Percentiles rank a stretch among this genome's conserved stretches.
phyloP scores from a whole-genome alignment of 495 filamentous ascomycete species.

The Tuber brumale region DNA sequence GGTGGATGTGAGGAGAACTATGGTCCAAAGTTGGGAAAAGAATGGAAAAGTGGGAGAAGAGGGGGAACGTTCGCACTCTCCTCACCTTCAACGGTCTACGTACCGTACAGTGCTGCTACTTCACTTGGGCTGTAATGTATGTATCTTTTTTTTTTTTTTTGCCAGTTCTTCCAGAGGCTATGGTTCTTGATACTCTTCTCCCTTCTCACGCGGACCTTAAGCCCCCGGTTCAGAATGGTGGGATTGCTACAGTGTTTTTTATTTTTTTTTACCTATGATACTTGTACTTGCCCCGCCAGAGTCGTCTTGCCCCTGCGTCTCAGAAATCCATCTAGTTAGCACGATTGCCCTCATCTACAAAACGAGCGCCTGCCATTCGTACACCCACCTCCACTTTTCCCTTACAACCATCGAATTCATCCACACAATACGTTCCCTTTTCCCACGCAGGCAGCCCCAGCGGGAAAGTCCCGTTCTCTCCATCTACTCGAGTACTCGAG shows the following conservation, averaged over 20 bases:
- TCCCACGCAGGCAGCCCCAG: not conserved
- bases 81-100: not conserved
- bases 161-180: not conserved
- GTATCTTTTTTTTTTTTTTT: not conserved
- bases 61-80: not conserved
- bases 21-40: not conserved
- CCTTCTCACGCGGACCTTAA: not conserved
- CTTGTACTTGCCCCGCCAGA: not conserved
- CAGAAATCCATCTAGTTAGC: slow-evolving; percentile 1
- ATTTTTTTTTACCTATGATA: not conserved
- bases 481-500: not conserved
- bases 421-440: not conserved
- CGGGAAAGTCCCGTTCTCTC: not conserved
- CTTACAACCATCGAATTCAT: not conserved
- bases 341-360: slow-evolving; percentile 1
- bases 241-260: not conserved
- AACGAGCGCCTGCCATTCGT: not conserved
- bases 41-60: not conserved
- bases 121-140: not conserved
- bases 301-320: not conserved
- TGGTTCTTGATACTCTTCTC: not conserved
- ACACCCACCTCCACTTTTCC: not conserved
- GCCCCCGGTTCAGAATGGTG: not conserved
- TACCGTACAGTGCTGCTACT: not conserved
- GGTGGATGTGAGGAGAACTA: not conserved